Base-by-base conservation (phyloP, 768 basidiomycete genomes). In the Hirschioporus abietinus region DNA sequence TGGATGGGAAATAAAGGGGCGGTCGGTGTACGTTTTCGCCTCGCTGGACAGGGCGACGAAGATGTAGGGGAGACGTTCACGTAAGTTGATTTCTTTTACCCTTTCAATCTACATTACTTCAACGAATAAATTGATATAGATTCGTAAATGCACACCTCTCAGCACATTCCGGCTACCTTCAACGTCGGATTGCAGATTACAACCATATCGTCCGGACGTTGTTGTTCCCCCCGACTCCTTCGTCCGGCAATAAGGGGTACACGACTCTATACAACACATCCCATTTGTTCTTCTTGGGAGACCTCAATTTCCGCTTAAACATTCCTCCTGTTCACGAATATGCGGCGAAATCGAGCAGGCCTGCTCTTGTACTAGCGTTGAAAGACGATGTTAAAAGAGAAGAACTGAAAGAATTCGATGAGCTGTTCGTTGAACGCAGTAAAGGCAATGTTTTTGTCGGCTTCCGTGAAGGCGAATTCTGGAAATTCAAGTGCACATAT, bases 1-100 rank as follows among this genome's bases (percentile, higher is more conserved):
- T 88, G 85, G 70, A 92, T 97, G 92, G 93, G 92, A 7, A 97
- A 99, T 79, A 99, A 99, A 77, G 95, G 94, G 27, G 96, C 93
- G 0, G 95, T 97, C 1, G 95, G 91, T 17, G 82, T 95, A 58
- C 84, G 96, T 57, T 89, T 99, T 76, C 86, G 90, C 63, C 81
- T 95, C 24, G 76, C 81, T n/a, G 81, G 79, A 9, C 75, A 78
- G 34, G 85, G 86, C 34, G 84, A 83, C 9, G 77, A 79, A 10
- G 60, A 63, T 60, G 75, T 77, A 3, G 92, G 91, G 66, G 94
- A 96, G 75, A 84, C 84, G 9, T 93, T 87, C 79, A 96, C 94
- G 94, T 96, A 78, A 74, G 91, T 84, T 62, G 66, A 24, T 65
- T 64, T n/a, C n/a, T 20, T 10, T 62, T 61, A 23, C 61, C 62